Evolutionary conservation across 108 stramenopile species (phyloP).

Genomic region (Licmophora abbreviata): DNA sequence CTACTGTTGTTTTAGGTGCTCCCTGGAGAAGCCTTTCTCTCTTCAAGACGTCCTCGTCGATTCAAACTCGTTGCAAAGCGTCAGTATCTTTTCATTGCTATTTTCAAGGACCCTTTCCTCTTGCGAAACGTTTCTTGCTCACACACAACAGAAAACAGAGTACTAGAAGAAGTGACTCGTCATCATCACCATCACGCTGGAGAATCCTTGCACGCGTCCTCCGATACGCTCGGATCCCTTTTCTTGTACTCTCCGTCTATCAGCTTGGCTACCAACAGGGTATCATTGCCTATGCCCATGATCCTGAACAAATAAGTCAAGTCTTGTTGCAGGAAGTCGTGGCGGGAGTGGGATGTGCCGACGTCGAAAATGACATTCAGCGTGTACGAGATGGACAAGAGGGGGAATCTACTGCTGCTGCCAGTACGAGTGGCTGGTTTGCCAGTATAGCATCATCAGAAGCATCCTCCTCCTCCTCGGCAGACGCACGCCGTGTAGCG

Average conservation of each 20-base stretch:
- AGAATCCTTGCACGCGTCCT: slow-evolving; percentile 15
- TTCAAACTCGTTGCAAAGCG: too few relatives aligned
- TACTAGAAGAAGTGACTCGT: too few relatives aligned
- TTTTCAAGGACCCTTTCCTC: too few relatives aligned
- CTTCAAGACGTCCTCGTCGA: too few relatives aligned
- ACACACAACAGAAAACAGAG: too few relatives aligned
- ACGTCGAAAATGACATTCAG: not conserved
- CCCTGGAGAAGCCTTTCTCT: too few relatives aligned
- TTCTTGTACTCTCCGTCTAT: slow-evolving; percentile 54
- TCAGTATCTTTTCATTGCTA: too few relatives aligned
- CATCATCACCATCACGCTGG: too few relatives aligned
- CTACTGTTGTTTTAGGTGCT: too few relatives aligned
- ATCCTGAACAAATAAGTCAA: slow-evolving; percentile 10
- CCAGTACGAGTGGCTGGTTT: not conserved
- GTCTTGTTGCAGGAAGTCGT: slow-evolving; percentile 9
- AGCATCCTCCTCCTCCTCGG: not conserved
- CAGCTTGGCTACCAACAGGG: slow-evolving; percentile 71
- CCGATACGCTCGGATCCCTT: slow-evolving; percentile 46
- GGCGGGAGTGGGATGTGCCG: slow-evolving; percentile 8
- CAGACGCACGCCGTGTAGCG: slow-evolving; percentile 11
- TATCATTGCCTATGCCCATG: slow-evolving; percentile 31
- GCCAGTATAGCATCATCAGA: not conserved
- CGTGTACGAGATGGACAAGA: not conserved
- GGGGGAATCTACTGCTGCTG: not conserved
- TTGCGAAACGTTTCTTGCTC: too few relatives aligned